Conservation (phyloP, 208 protist species). For the Novymonas esmeraldas region DNA sequence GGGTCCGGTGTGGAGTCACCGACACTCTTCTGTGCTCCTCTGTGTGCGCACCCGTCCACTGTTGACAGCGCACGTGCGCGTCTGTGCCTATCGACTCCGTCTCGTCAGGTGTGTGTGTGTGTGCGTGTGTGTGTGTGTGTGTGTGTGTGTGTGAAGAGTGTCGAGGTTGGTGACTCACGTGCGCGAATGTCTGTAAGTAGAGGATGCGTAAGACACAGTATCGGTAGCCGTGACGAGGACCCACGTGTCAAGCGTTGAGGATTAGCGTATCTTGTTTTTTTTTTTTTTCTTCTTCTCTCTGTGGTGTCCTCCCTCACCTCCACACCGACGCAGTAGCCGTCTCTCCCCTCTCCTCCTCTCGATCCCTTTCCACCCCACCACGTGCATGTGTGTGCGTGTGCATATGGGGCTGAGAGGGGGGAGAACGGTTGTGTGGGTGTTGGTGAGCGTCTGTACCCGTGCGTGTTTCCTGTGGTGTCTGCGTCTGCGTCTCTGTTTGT, state of each 20-base stretch:
- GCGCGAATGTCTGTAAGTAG: background rate
- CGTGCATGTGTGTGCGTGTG: no score
- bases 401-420: no score
- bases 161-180: background rate
- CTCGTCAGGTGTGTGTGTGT: no score
- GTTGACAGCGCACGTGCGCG: constrained; percentile 4
- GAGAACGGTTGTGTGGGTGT: no score
- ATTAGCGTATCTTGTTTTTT: background rate
- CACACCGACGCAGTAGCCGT: background rate
- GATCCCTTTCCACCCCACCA: no score
- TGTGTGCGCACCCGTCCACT: constrained; percentile 5
- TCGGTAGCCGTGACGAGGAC: background rate
- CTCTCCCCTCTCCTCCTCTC: background rate
- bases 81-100: no score
- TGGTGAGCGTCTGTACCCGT: no score
- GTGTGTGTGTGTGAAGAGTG: background rate
- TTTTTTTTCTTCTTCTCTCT: background rate
- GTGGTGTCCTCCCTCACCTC: background rate
- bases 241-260: background rate
- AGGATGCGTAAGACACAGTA: background rate
- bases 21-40: background rate
- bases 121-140: background rate
- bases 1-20: no score
- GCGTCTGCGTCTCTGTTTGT: no score
- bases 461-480: no score